Conservation (phyloP, 768 basidiomycete species). For the Lanmaoa rubissima region DNA sequence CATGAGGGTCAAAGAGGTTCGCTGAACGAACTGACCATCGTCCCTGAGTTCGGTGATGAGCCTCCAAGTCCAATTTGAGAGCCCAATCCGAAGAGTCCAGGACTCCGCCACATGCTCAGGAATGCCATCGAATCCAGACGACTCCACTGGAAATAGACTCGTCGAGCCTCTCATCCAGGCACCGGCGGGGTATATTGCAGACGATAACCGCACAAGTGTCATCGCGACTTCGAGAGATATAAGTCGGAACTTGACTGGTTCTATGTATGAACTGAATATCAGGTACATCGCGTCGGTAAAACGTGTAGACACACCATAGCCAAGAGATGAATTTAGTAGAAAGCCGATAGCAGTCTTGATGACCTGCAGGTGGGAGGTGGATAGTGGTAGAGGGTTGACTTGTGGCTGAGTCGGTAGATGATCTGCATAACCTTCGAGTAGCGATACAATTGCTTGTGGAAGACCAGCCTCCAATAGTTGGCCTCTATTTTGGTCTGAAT, state of each 20-base stretch:
- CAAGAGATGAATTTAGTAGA: constrained; percentile 73
- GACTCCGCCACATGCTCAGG: constrained; percentile 43
- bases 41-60: constrained; percentile 71
- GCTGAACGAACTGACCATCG: constrained; percentile 48
- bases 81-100: constrained; percentile 62
- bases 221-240: constrained; percentile 65
- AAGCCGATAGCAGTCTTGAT: constrained; percentile 78
- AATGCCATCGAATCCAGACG: constrained; percentile 13
- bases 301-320: constrained; percentile 56
- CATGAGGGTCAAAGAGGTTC: background rate
- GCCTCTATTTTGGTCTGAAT: constrained; percentile 70
- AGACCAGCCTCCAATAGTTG: constrained; percentile 68
- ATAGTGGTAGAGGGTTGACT: constrained; percentile 48
- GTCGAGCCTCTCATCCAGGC: constrained; percentile 49
- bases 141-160: constrained; percentile 24
- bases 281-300: background rate
- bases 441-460: constrained; percentile 60
- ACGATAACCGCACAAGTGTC: constrained; percentile 66
- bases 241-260: constrained; percentile 66
- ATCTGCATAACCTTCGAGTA: constrained; percentile 65
- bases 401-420: constrained; percentile 38
- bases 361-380: constrained; percentile 64
- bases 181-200: constrained; percentile 69
- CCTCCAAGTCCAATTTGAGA: constrained; percentile 79
- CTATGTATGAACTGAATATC: constrained; percentile 36